Percentiles rank a stretch among this genome's conserved stretches.
These are phyloP conservation scores for Parathielavia hyrcaniae DNA, from an alignment of 495 filamentous ascomycete species.

Conservation along the genomic window DNA sequence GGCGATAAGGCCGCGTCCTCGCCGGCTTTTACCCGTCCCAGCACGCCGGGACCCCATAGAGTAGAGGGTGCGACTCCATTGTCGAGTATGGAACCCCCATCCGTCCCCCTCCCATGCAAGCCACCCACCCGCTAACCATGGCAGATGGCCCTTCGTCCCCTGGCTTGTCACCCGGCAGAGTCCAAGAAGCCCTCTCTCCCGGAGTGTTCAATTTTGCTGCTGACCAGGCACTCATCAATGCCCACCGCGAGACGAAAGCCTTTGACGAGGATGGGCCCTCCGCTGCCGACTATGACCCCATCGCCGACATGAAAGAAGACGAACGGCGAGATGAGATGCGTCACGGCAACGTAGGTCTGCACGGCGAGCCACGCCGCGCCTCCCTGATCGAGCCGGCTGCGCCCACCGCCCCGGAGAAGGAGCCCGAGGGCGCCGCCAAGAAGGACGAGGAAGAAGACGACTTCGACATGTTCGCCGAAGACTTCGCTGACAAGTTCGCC, in stretches of 20 bases:
- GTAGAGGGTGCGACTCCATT: slow-evolving; percentile 38
- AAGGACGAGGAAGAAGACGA: slow-evolving; percentile 50
- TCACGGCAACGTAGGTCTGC: slow-evolving; percentile 45
- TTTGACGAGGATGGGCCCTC: slow-evolving; percentile 68
- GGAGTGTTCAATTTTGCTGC: slow-evolving; percentile 42
- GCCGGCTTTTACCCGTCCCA: slow-evolving; percentile 45
- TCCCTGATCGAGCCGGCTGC: slow-evolving; percentile 17
- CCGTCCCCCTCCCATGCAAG: not conserved
- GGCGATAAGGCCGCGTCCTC: slow-evolving; percentile 52
- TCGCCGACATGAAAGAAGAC: slow-evolving; percentile 86
- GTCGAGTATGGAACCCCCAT: slow-evolving; percentile 32
- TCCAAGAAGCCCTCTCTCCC: slow-evolving; percentile 41
- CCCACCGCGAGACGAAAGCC: slow-evolving; percentile 44
- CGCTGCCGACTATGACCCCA: slow-evolving; percentile 94
- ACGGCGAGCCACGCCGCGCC: slow-evolving; percentile 36
- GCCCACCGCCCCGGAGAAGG: slow-evolving; percentile 24
- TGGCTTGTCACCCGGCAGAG: slow-evolving; percentile 31
- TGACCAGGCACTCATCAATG: slow-evolving; percentile 61
- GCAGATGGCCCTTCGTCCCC: slow-evolving; percentile 28
- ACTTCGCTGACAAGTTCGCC: slow-evolving; percentile 83
- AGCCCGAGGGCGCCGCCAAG: slow-evolving; percentile 28
- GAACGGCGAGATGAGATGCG: slow-evolving; percentile 61
- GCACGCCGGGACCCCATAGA: slow-evolving; percentile 33
- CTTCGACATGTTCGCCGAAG: slow-evolving; percentile 95
- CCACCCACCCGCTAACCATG: slow-evolving; percentile 17